Evolutionary conservation across 345 rosid species (phyloP).

Genomic region (Sonneratia alba): DNA sequence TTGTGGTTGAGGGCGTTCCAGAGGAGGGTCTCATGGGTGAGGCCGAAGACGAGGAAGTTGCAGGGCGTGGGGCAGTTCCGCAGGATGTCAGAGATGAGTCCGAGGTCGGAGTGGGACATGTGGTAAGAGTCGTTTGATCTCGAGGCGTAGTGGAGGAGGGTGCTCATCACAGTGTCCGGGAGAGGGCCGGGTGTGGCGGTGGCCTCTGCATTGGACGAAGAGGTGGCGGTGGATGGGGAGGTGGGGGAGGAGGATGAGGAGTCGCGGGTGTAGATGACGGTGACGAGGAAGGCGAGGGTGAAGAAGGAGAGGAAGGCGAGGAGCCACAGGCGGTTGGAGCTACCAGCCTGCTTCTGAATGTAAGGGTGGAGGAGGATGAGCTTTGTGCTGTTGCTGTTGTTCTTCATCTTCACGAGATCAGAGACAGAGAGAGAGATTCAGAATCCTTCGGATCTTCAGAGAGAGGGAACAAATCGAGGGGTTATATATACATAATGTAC

Average conservation of each 20-base stretch:
- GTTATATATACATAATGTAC: too few relatives aligned
- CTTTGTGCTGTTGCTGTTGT: conserved; percentile 69
- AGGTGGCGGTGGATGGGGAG: conserved; percentile 13
- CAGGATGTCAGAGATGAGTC: conserved; percentile 68
- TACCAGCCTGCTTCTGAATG: conserved; percentile 63
- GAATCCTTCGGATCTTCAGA: not conserved
- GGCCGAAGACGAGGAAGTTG: conserved; percentile 79
- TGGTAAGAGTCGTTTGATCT: conserved; percentile 72
- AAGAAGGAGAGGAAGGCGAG: conserved; percentile 72
- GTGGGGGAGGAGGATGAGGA: conserved; percentile 14
- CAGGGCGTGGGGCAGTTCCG: conserved; percentile 79
- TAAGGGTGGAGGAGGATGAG: conserved; percentile 89
- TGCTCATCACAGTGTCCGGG: conserved; percentile 51
- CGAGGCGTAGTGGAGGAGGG: conserved; percentile 79
- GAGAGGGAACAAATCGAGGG: not conserved
- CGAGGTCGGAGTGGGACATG: conserved; percentile 64
- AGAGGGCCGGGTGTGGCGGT: conserved; percentile 17
- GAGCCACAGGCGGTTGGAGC: conserved; percentile 67
- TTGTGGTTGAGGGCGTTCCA: conserved; percentile 88
- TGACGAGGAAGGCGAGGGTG: conserved; percentile 66
- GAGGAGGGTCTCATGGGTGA: conserved; percentile 87
- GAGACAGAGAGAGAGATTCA: too few relatives aligned
- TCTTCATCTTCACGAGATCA: conserved; percentile 9
- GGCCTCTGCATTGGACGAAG: not conserved
- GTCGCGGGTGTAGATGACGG: conserved; percentile 49